Percentiles rank a stretch among this genome's conserved stretches.
phyloP scores from a whole-genome alignment of 192 early-diverging fungal genomes.

The Spizellomyces sp. region DNA sequence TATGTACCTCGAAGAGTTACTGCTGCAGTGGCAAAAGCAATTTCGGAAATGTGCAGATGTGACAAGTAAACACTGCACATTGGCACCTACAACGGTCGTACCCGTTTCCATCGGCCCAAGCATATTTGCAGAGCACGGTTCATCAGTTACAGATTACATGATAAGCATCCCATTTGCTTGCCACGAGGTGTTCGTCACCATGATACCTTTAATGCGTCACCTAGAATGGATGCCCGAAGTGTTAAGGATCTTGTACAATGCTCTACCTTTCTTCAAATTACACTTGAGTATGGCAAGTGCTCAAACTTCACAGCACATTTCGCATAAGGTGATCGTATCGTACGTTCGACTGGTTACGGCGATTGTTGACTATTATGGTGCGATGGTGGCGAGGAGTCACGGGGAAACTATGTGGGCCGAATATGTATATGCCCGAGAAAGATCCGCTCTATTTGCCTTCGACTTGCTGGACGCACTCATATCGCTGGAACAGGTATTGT shows the following conservation, averaged over 20 bases:
- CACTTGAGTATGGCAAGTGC: slow-evolving; percentile 13
- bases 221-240: not conserved
- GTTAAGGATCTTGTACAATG: slow-evolving; percentile 24
- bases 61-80: too few species aligned
- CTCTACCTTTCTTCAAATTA: slow-evolving; percentile 35
- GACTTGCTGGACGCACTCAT: not conserved
- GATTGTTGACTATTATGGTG: too few species aligned
- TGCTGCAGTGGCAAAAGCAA: not conserved
- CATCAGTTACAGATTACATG: slow-evolving; percentile 1
- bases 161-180: slow-evolving; percentile 42
- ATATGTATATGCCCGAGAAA: not conserved
- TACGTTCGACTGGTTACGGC: too few species aligned
- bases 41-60: not conserved
- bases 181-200: slow-evolving; percentile 27
- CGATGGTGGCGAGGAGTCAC: too few species aligned
- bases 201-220: slow-evolving; percentile 22
- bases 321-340: too few species aligned
- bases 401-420: too few species aligned
- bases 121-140: slow-evolving; percentile 2
- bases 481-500: too few species aligned
- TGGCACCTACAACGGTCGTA: not conserved
- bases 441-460: not conserved
- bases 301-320: too few species aligned
- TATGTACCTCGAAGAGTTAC: slow-evolving; percentile 17
- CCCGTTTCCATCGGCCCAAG: not conserved